Base-by-base conservation (phyloP, 768 basidiomycete species). In the Kwoniella pini region DNA sequence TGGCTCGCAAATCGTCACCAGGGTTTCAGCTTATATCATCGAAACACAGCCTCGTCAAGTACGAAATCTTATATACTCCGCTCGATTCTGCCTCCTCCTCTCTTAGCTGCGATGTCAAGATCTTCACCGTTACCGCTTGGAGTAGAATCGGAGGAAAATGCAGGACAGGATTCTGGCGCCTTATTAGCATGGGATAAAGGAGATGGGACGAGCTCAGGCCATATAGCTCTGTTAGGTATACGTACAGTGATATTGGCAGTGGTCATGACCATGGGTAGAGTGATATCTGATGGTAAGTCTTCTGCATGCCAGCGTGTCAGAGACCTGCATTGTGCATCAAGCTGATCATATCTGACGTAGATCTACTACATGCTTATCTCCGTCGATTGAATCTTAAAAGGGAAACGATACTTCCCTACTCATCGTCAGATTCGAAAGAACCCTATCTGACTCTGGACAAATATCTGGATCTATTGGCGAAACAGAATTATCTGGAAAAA, bases 41-140 rank as follows among this genome's bases (percentile, higher is more conserved):
- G 24, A 49, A 12, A 43, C 24, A 19, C 12, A 30, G 12, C 22
- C n/a, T 19, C 33, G 36, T 76, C 82, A 2, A 85, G 88, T 1
- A 86, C 89, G 1, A 91, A 90, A 71, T 85, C 85, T 5, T 98
- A 88, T 74, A 88, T 94, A 43, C 81, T 96, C 17, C 87, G 92
- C 45, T 93, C 91, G 1, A 80, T 75, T 0, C 82, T 96, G 15
- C 80, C 90, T 55, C 77, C 84, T 0, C 63, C 75, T 12, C 79
- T 95, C 53, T 85, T 93, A 51, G 45, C 46, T 4, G 60, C 48
- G 11, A 64, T 72, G 64, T 62, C 72, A 13, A 60, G 49, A 3
- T 69, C 68, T 2, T 84, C 85, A 56, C 79, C 82, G 28, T 86
- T 89, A 0, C 81, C 84, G 50, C 45, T 60, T 1, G 83, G 84